Evolutionary conservation across 2,329 filamentous ascomycete genomes (phyloP).

Genomic region (Alternaria solani): DNA sequence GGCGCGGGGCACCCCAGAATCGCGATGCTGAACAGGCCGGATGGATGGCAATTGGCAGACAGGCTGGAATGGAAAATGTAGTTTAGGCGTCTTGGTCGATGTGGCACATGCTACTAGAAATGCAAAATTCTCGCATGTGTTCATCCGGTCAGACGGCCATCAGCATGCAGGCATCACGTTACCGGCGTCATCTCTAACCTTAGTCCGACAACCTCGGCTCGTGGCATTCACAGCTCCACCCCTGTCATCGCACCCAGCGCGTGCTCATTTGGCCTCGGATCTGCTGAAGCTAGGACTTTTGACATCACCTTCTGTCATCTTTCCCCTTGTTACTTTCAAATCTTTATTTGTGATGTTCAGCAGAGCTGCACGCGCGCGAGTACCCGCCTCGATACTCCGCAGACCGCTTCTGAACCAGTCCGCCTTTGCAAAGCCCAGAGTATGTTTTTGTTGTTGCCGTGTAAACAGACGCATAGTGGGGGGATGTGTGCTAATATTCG

Average conservation of each 20-base stretch:
- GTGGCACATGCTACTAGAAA: background rate
- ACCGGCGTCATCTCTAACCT: slow-evolving; percentile 21
- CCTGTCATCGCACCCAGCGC: slow-evolving; percentile 28
- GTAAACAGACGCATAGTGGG: background rate
- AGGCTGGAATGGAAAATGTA: background rate
- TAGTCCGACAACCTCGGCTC: slow-evolving; percentile 19
- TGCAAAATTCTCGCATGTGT: slow-evolving; percentile 1
- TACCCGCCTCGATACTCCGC: slow-evolving; percentile 49
- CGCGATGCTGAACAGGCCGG: background rate
- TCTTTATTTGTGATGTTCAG: slow-evolving; percentile 49
- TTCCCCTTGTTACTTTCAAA: slow-evolving; percentile 14
- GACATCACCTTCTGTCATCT: slow-evolving; percentile 20
- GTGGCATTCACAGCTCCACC: slow-evolving; percentile 23
- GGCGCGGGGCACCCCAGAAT: slow-evolving; percentile 13
- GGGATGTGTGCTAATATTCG: slow-evolving; percentile 16
- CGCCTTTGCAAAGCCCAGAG: slow-evolving; percentile 34
- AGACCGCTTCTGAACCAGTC: slow-evolving; percentile 39
- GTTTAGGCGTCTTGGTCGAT: background rate
- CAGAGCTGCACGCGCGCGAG: slow-evolving; percentile 51
- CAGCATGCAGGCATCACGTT: slow-evolving; percentile 11
- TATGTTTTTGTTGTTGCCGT: slow-evolving; percentile 27
- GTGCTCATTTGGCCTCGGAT: slow-evolving; percentile 34
- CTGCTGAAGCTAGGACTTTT: slow-evolving; percentile 26
- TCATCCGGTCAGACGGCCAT: slow-evolving; percentile 20
- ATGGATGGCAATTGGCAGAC: slow-evolving; percentile 1